A percentile compares a stretch with the other conserved stretches of the same genome.
These are phyloP conservation scores for Rubia balearica DNA, from an alignment of 305 asterid genomes.

Conservation along the genomic window DNA sequence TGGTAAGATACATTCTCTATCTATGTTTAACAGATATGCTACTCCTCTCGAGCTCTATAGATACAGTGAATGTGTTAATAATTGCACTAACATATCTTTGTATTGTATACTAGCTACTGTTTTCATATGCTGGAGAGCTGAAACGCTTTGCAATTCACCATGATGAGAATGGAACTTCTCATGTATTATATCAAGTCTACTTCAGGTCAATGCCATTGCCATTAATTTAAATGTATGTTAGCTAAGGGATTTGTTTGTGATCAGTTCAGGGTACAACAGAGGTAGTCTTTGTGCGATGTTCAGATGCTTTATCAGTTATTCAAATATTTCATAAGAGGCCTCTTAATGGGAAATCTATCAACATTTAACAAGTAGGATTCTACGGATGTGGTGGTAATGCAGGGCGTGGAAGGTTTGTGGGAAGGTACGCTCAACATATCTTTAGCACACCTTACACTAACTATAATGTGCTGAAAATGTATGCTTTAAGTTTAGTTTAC, in stretches of 20 bases:
- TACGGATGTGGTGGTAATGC: conserved; percentile 14
- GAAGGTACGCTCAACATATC: no score
- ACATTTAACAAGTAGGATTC: conserved; percentile 27
- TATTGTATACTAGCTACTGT: conserved; percentile 30
- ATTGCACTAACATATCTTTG: background rate
- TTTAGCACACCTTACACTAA: no score
- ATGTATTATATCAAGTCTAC: conserved; percentile 27
- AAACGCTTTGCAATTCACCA: conserved; percentile 32
- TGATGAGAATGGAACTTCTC: conserved; percentile 37
- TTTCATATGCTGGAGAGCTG: conserved; percentile 40
- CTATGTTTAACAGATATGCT: no score
- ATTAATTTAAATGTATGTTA: background rate
- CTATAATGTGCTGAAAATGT: no score
- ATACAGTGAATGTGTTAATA: no score
- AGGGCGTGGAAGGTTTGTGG: conserved; percentile 18
- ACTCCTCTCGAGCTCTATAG: no score
- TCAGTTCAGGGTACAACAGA: conserved; percentile 43
- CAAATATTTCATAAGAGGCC: conserved; percentile 24
- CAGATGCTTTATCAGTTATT: conserved; percentile 44
- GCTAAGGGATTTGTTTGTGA: conserved; percentile 7
- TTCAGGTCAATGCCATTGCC: background rate
- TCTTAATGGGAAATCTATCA: conserved; percentile 43
- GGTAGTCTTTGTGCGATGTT: conserved; percentile 30
- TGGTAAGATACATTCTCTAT: no score
- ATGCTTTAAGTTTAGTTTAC: background rate